Percentiles rank a stretch among this genome's conserved stretches.
These are phyloP conservation scores for Hammondia hammondi DNA, from an alignment of 169 alveolate species.

Conservation along the genomic window DNA sequence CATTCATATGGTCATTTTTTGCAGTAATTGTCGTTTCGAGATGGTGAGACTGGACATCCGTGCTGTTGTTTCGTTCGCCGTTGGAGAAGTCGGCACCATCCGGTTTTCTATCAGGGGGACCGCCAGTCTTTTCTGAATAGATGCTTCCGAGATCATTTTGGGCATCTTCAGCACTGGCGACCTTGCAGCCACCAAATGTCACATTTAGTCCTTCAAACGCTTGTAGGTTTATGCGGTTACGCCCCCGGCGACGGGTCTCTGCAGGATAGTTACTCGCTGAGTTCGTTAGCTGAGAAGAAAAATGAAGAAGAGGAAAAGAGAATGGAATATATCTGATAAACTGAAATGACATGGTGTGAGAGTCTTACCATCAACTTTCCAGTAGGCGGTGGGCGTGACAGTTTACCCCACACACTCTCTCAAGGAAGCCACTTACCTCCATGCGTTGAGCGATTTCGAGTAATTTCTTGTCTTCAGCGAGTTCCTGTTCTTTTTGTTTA, in stretches of 20 bases:
- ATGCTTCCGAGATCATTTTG: neutral
- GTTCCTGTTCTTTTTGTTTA: neutral
- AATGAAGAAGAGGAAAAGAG: too few species aligned
- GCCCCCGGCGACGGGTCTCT: neutral
- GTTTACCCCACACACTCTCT: neutral
- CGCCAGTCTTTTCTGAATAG: neutral
- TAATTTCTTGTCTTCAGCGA: neutral
- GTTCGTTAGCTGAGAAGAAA: neutral
- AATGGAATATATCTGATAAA: too few species aligned
- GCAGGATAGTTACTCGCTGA: neutral
- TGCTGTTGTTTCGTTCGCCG: neutral
- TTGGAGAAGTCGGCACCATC: neutral
- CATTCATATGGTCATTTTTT: too few species aligned
- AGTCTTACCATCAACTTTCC: too few species aligned
- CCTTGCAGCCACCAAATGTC: neutral
- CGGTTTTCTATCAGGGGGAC: neutral
- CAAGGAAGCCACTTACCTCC: neutral
- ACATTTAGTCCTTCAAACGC: neutral
- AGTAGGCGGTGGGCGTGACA: neutral
- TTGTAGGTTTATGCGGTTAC: neutral
- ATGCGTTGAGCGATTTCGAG: slow-evolving; percentile 6
- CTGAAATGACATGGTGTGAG: too few species aligned
- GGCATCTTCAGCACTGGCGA: neutral
- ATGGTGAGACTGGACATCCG: neutral
- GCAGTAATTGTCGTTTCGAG: too few species aligned